Base-by-base conservation (phyloP, 2,329 filamentous ascomycete genomes). In the Fusarium devonianum region DNA sequence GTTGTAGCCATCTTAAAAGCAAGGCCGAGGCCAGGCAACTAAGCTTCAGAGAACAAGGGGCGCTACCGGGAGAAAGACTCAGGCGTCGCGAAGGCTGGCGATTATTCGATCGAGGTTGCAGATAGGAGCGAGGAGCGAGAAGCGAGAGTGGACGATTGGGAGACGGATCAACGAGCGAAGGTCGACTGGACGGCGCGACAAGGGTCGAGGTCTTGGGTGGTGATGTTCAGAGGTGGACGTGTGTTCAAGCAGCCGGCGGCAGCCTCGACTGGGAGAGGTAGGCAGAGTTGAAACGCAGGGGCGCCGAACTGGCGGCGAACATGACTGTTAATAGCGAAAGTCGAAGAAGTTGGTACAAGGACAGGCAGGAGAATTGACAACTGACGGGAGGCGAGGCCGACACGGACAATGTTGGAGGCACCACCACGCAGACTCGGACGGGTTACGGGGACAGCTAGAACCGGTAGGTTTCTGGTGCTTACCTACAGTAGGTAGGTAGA, bases 251-350 rank as follows among this genome's bases (percentile, higher is more conserved):
- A 54, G 45, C 38, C 35, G 43, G 53, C 28, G 55, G 53, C 34
- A 55, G 49, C 58, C 62, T 60, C 55, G 53, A 60, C 46, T 54
- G 45, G 21, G 36, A 44, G 43, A 49, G 44, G 40, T 49, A 58
- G 60, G 41, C 44, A 62, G 49, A 58, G 34, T 46, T 57, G 50
- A 62, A 55, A 65, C 55, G 61, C 57, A 58, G 60, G 51, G 49
- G 61, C 54, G 59, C 57, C 49, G 52, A 52, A 48, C 47, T 60
- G 54, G 51, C 63, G 59, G 52, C 53, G 60, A 41, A 66, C 63
- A 66, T 66, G 63, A 51, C 61, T 56, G 41, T n/a, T n/a, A n/a
- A 64, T 26, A 56, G 36, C 39, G 32, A 51, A 48, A 17, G 37
- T 49, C 16, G 29, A 40, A 38, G 33, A 11, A n/a, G n/a, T 11